Evolutionary conservation across 768 basidiomycete genomes (phyloP), one percentile per base, ranked within the genome.

Genomic region (Astraeus odoratus): DNA sequence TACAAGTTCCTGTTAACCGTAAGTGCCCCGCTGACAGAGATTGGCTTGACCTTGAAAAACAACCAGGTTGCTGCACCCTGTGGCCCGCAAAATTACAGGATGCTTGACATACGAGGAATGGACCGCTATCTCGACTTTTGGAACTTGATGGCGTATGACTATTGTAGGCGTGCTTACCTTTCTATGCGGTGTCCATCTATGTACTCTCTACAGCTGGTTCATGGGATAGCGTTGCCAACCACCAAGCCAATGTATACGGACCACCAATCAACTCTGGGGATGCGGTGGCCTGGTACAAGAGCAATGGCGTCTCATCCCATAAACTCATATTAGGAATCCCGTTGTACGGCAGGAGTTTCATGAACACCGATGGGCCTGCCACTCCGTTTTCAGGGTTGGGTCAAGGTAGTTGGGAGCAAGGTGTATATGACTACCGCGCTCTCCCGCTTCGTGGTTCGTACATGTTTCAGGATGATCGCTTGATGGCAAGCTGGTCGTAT

Each of bases 101-200:
- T 83, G 52, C 71, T 98, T 6, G 74, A 80, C 48, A 72, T 92
- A 37, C 67, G 64, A 19, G 88, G 88, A 49, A 98, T 99, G 94
- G 84, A 93, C 60, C 72, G 72, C 48, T 82, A 76, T 47, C 80
- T 99, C 19, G 87, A 91, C 57, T 93, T 97, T 62, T 98, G 93
- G 94, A 98, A 99, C 60, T 67, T 99, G 63, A 99, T 99, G 96
- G 81, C 85, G 1, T 90, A 91, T 52, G 88, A 90, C 60, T 90
- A 84, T 55, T 77, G 85, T 84, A 52, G 51, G 60, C 31, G 39
- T 44, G 75, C 64, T 23, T 31, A 18, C 19, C 26, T 12, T 31
- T 44, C 18, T 22, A 49, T 35, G 47, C 40, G 31, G 39, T 41
- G 45, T 37, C 36, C 56, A 33, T 58, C 39, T 22, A 13, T n/a